phyloP scores from a whole-genome alignment of 2,329 filamentous ascomycete genomes.

The Colletotrichum cuscutae region DNA sequence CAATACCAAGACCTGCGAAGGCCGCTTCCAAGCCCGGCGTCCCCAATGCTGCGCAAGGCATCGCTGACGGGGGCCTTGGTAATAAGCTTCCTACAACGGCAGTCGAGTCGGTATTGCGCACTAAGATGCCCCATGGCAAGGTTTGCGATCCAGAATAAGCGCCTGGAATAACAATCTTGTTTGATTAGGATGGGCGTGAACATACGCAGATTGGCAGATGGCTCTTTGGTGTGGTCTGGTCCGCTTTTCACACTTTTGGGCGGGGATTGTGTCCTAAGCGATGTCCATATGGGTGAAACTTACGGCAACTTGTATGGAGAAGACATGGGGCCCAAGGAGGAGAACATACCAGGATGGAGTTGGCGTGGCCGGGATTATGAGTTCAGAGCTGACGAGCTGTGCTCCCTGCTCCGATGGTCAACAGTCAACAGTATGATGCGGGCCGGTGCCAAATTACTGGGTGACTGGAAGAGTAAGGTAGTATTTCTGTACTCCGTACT shows the following conservation, averaged over 20 bases:
- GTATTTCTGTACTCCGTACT: no score
- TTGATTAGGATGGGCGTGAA: conserved; percentile 28
- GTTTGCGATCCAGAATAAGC: conserved; percentile 19
- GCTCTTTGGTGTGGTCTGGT: not conserved
- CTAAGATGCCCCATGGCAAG: not conserved
- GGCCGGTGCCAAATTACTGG: conserved; percentile 22
- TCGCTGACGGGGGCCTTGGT: conserved; percentile 20
- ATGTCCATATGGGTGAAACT: conserved; percentile 20
- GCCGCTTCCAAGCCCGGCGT: conserved; percentile 1
- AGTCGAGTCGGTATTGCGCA: conserved; percentile 6
- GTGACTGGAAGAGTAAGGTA: conserved; percentile 28
- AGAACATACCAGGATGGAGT: not conserved
- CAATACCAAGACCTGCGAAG: not conserved
- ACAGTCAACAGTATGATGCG: not conserved
- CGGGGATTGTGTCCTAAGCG: conserved; percentile 4
- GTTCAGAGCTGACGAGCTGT: conserved; percentile 4
- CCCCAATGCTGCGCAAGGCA: not conserved
- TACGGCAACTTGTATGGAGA: not conserved
- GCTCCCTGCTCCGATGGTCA: not conserved
- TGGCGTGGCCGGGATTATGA: not conserved
- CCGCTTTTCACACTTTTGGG: conserved; percentile 25
- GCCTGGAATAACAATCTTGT: conserved; percentile 22
- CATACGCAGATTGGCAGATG: not conserved
- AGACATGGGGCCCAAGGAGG: not conserved
- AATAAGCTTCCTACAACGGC: conserved; percentile 32